Conservation (phyloP, 2,329 filamentous ascomycete genomes). For the Rhynchosporium agropyri region DNA sequence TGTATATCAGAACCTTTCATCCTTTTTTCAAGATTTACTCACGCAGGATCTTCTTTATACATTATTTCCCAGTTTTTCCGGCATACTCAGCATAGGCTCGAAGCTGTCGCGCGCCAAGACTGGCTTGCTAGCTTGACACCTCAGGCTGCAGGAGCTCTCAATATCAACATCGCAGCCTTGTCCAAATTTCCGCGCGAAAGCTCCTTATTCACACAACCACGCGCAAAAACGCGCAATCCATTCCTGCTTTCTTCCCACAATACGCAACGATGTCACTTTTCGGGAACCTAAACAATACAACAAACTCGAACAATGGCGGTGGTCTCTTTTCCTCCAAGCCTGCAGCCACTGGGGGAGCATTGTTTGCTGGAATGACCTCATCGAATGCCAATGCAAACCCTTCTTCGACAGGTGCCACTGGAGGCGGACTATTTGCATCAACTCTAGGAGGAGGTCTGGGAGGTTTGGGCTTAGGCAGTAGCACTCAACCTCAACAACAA, state of each 20-base stretch:
- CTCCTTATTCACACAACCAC: background rate
- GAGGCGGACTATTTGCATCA: slow-evolving; percentile 22
- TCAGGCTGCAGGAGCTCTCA: slow-evolving; percentile 2
- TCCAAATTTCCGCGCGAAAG: slow-evolving; percentile 11
- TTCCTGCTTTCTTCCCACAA: slow-evolving; percentile 7
- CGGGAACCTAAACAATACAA: slow-evolving; percentile 25
- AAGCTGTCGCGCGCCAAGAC: background rate
- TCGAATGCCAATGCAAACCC: slow-evolving; percentile 18
- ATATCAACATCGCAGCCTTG: slow-evolving; percentile 7
- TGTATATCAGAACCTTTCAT: too few species aligned
- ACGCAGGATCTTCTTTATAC: too few species aligned
- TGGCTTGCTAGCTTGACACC: background rate
- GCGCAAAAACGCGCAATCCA: slow-evolving; percentile 12
- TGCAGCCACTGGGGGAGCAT: slow-evolving; percentile 7
- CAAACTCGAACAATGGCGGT: slow-evolving; percentile 13
- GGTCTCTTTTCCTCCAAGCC: slow-evolving; percentile 23
- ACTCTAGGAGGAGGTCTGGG: slow-evolving; percentile 2
- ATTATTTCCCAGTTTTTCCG: too few species aligned
- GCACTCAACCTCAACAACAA: slow-evolving; percentile 18
- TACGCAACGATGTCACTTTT: slow-evolving; percentile 31
- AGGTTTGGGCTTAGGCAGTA: background rate
- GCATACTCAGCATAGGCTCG: background rate
- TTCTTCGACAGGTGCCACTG: slow-evolving; percentile 10
- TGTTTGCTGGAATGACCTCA: slow-evolving; percentile 18
- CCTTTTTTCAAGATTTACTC: too few species aligned